phyloP scores from a whole-genome alignment of 495 filamentous ascomycete species.

The Daldinia loculata region DNA sequence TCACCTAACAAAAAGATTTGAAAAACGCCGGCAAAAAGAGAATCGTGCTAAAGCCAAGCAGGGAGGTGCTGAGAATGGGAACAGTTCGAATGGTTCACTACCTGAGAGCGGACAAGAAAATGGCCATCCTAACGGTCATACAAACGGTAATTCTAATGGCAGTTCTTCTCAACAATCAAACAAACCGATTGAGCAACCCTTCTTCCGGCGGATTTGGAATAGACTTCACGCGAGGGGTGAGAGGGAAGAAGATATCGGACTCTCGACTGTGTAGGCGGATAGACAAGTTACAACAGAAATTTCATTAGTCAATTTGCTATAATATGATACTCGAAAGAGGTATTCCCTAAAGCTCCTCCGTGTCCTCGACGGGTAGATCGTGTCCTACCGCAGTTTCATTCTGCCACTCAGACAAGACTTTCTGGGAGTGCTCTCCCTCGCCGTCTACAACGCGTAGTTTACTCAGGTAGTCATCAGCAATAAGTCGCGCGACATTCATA shows the following conservation, averaged over 20 bases:
- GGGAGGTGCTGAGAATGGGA: neutral
- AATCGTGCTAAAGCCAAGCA: neutral
- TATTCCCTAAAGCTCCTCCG: constrained; percentile 31
- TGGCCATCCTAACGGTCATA: neutral
- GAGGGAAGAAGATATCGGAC: neutral
- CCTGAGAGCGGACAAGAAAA: neutral
- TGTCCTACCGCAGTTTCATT: constrained; percentile 5
- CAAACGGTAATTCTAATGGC: neutral
- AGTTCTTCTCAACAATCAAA: neutral
- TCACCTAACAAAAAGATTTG: neutral
- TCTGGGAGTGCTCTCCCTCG: constrained; percentile 14
- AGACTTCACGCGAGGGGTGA: neutral
- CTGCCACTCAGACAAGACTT: constrained; percentile 28
- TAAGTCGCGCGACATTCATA: constrained; percentile 85
- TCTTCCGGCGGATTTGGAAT: neutral
- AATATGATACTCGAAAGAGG: neutral
- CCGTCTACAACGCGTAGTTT: neutral
- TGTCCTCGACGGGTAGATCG: neutral
- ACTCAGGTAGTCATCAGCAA: constrained; percentile 66
- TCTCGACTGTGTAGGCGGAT: neutral
- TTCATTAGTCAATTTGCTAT: constrained; percentile 4
- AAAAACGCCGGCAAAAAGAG: neutral
- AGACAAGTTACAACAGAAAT: neutral
- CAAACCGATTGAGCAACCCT: neutral
- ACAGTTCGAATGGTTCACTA: neutral